Conservation (phyloP, 148 eudicot genomes). For the Chenopodium suecicum region DNA sequence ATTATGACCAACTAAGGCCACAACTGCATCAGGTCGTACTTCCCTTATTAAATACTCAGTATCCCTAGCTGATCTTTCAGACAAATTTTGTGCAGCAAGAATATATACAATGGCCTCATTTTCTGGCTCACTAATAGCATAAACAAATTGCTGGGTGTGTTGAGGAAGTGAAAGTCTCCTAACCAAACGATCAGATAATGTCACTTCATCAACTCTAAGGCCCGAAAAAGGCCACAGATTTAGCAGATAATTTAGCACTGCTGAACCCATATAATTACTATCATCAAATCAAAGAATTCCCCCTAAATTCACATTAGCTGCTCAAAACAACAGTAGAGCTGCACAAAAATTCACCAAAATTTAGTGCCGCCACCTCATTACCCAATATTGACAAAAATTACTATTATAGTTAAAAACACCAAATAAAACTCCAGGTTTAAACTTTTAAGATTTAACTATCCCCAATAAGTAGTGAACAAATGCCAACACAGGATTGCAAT, state of each 20-base stretch:
- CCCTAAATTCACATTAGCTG: background rate
- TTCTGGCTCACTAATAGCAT: slow-evolving; percentile 55
- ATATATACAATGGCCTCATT: slow-evolving; percentile 55
- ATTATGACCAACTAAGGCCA: slow-evolving; percentile 54
- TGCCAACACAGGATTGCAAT: background rate
- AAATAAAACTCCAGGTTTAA: too few relatives aligned
- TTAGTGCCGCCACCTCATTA: background rate
- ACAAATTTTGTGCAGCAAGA: slow-evolving; percentile 83
- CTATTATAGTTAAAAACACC: background rate
- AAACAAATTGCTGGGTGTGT: slow-evolving; percentile 74
- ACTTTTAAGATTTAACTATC: background rate
- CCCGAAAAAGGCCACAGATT: slow-evolving; percentile 31
- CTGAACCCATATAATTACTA: slow-evolving; percentile 24
- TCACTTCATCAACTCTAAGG: slow-evolving; percentile 28
- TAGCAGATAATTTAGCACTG: slow-evolving; percentile 22
- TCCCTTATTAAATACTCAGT: slow-evolving; percentile 66
- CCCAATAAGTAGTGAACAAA: background rate
- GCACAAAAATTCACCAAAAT: background rate
- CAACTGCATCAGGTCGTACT: slow-evolving; percentile 76
- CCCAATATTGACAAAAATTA: background rate
- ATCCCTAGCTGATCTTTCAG: slow-evolving; percentile 76
- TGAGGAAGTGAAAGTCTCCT: slow-evolving; percentile 58
- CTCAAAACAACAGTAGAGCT: background rate
- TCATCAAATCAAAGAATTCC: slow-evolving; percentile 1
- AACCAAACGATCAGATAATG: slow-evolving; percentile 61